Percentiles rank a stretch among this genome's conserved stretches.
Conservation (phyloP, 805 yeast species). For the Kodamaea laetipori region DNA sequence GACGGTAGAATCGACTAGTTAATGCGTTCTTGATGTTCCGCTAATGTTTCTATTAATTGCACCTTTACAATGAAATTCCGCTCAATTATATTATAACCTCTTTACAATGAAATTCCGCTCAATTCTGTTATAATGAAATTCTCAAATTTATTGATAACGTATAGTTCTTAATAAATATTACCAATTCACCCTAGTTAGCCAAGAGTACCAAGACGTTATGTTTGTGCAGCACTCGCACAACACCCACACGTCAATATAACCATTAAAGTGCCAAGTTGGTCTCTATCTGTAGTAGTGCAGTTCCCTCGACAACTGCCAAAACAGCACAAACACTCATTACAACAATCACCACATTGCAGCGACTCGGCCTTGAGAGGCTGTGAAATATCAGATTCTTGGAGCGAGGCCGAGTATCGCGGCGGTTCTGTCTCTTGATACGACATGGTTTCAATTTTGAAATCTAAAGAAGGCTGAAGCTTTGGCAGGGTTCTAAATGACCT, state of each 20-base stretch:
- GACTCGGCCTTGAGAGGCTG: conserved; percentile 12
- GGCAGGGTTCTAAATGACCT: not conserved
- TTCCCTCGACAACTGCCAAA: conserved; percentile 16
- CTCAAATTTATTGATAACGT: too few species aligned
- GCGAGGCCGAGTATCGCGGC: conserved; percentile 13
- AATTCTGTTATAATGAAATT: too few species aligned
- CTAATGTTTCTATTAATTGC: too few species aligned
- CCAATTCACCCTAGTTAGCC: too few species aligned
- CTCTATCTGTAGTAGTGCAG: conserved; percentile 15
- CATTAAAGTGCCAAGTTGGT: conserved; percentile 8
- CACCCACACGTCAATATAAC: conserved; percentile 8
- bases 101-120: too few species aligned
- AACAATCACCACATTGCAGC: conserved; percentile 19
- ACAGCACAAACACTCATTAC: conserved; percentile 17
- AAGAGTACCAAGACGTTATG: not conserved
- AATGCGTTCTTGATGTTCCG: too few species aligned
- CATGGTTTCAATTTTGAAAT: not conserved
- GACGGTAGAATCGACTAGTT: too few species aligned
- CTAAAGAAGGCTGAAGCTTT: not conserved
- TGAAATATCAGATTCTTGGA: conserved; percentile 19
- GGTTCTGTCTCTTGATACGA: conserved; percentile 13
- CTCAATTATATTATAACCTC: too few species aligned
- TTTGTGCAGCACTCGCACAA: not conserved
- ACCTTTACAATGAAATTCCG: too few species aligned
- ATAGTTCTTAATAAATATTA: too few species aligned